Percentiles rank a stretch among this genome's conserved stretches.
phyloP scores from a whole-genome alignment of 768 basidiomycete species.

The Hericium coralloides region DNA sequence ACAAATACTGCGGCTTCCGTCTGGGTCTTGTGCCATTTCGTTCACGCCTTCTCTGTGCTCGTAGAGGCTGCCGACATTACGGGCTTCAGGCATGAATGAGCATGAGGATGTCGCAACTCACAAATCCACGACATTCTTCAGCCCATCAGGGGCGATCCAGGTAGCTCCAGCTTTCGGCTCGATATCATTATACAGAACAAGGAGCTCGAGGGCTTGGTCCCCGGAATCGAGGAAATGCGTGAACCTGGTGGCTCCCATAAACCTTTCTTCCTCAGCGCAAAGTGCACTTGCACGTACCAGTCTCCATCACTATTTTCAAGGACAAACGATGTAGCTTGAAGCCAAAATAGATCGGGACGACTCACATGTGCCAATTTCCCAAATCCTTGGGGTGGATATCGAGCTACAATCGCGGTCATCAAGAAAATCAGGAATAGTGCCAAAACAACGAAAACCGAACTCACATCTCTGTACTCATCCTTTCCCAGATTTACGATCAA shows the following conservation, averaged over 20 bases:
- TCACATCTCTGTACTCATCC: slow-evolving; percentile 18
- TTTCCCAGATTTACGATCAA: slow-evolving; percentile 30
- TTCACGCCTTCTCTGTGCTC: slow-evolving; percentile 16
- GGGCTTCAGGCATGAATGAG: too few species aligned
- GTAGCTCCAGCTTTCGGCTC: slow-evolving; percentile 26
- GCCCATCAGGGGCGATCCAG: slow-evolving; percentile 27
- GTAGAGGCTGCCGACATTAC: slow-evolving; percentile 12
- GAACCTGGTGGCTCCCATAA: slow-evolving; percentile 9
- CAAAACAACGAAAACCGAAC: neutral
- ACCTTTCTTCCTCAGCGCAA: neutral
- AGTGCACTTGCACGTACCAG: slow-evolving; percentile 8
- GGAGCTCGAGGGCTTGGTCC: slow-evolving; percentile 28
- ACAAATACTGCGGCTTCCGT: slow-evolving; percentile 16
- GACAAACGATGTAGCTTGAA: too few species aligned
- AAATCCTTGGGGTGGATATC: slow-evolving; percentile 21
- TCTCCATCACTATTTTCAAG: slow-evolving; percentile 18
- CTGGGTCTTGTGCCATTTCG: slow-evolving; percentile 12
- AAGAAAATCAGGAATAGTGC: neutral
- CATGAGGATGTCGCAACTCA: too few species aligned
- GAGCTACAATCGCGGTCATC: slow-evolving; percentile 1
- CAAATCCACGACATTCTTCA: slow-evolving; percentile 19
- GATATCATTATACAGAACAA: slow-evolving; percentile 29
- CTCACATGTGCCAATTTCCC: slow-evolving; percentile 28
- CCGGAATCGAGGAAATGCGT: slow-evolving; percentile 30
- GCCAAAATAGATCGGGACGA: neutral